Base-by-base conservation (phyloP, 1,284 basidiomycete genomes). In the Moniliophthora roreri region DNA sequence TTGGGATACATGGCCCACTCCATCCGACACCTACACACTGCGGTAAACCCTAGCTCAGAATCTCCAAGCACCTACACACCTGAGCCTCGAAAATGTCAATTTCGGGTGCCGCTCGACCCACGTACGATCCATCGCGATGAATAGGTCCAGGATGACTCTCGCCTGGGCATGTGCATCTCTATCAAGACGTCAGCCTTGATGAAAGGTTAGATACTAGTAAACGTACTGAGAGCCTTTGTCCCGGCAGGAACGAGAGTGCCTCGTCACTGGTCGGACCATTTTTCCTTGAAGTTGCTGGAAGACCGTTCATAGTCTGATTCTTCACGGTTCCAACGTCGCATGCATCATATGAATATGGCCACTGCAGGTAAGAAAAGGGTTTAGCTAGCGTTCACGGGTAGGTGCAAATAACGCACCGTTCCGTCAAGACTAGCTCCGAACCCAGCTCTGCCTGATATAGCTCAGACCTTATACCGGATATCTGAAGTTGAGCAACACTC, bases 141-240 rank as follows among this genome's bases (percentile, higher is more conserved):
- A 65, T 67, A 8, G 84, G 85, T 1, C 85, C 85, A 0, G 85
- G 85, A 56, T 87, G 85, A 8, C 65, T 62, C 53, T 82, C 76
- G 15, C 71, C 71, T 0, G 71, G 63, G 58, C 85, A 87, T 0
- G 84, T 85, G 65, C 85, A 87, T 3, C 78, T 71, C n/a, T n/a
- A n/a, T n/a, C n/a, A n/a, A 74, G 57, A 41, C 68, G 64, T 54
- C 75, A 74, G 2, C 81, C 81, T 11, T 83, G 80, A 20, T 85
- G 76, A 65, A 68, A 80, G 8, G 76, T 23, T 6, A 78, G 20
- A 80, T 62, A 3, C 54, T 56, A n/a, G 26, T 23, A 18, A 11
- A 32, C 28, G 11, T 32, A 28, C 41, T 44, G 35, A 49, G 15
- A 49, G 20, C n/a, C 20, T 15, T 26, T 36, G 24, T 20, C 34